These are phyloP conservation scores for Cymbopogon flexuosus DNA, from an alignment of 202 grass and related monocot genomes.

Conservation along the genomic window DNA sequence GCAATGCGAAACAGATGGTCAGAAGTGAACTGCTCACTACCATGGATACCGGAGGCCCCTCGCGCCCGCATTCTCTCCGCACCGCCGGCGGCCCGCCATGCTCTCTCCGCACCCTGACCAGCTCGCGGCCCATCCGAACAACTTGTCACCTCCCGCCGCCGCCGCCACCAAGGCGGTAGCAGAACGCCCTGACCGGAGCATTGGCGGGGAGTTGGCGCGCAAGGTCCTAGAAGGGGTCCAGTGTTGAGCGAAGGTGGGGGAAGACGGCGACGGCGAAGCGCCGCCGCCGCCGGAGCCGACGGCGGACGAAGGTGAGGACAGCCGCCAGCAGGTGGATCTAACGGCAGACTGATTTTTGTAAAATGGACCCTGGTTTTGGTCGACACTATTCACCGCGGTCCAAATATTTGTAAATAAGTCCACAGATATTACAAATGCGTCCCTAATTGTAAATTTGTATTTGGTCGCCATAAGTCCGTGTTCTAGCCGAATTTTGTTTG, in stretches of 20 bases:
- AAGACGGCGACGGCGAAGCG: background rate
- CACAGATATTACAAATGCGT: background rate
- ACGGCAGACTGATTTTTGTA: background rate
- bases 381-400: background rate
- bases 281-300: background rate
- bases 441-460: background rate
- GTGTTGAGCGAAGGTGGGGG: background rate
- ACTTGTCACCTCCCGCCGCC: background rate
- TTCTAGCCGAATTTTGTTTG: background rate
- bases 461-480: too few species aligned
- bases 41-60: background rate
- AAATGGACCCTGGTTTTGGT: background rate
- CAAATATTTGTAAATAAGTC: background rate
- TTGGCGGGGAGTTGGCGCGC: background rate
- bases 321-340: background rate
- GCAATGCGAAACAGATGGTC: background rate
- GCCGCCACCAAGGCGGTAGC: background rate
- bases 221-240: background rate
- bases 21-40: background rate
- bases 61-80: constrained; percentile 28
- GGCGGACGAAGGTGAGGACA: background rate
- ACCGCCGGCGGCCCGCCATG: background rate
- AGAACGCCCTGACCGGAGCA: background rate
- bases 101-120: background rate
- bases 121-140: background rate